These are phyloP conservation scores for Leccinum subrobustum DNA, from an alignment of 1,284 basidiomycete species.

Conservation along the genomic window DNA sequence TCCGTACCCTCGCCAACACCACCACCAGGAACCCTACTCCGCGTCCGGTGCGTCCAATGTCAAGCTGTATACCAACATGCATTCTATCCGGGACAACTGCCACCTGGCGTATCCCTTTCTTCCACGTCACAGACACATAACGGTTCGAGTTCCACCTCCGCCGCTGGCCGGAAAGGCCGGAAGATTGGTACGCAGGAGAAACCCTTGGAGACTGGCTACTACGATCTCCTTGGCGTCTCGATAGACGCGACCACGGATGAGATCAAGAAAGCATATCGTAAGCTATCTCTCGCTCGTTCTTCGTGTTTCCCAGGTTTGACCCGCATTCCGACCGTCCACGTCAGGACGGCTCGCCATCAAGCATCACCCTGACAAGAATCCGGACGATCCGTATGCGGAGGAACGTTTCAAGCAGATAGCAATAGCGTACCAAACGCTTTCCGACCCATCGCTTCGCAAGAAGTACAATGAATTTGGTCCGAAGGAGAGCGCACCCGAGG, in stretches of 20 bases:
- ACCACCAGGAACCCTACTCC: slow-evolving; percentile 61
- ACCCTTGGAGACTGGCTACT: slow-evolving; percentile 88
- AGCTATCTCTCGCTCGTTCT: slow-evolving; percentile 22
- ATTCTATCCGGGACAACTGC: slow-evolving; percentile 62
- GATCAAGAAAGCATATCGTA: slow-evolving; percentile 94
- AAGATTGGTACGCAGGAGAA: slow-evolving; percentile 87
- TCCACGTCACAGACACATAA: slow-evolving; percentile 10
- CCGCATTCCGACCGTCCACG: not conserved
- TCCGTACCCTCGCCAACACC: slow-evolving; percentile 66
- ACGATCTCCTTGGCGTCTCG: slow-evolving; percentile 79
- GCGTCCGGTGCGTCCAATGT: slow-evolving; percentile 72
- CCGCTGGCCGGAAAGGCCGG: slow-evolving; percentile 44
- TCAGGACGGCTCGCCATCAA: slow-evolving; percentile 91
- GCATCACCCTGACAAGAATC: slow-evolving; percentile 91
- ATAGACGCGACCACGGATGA: slow-evolving; percentile 79
- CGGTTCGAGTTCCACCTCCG: slow-evolving; percentile 17
- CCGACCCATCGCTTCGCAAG: slow-evolving; percentile 78
- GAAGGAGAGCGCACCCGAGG: slow-evolving; percentile 77
- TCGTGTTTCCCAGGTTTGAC: not conserved
- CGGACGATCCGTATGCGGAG: slow-evolving; percentile 88
- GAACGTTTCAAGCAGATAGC: slow-evolving; percentile 89
- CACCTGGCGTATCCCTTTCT: slow-evolving; percentile 27
- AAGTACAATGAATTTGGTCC: slow-evolving; percentile 95
- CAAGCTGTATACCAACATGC: slow-evolving; percentile 55
- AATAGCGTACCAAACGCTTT: slow-evolving; percentile 87